Evolutionary conservation across 1,284 basidiomycete species (phyloP), one percentile per base, ranked within the genome.

Genomic region (Neolentinus lepideus): DNA sequence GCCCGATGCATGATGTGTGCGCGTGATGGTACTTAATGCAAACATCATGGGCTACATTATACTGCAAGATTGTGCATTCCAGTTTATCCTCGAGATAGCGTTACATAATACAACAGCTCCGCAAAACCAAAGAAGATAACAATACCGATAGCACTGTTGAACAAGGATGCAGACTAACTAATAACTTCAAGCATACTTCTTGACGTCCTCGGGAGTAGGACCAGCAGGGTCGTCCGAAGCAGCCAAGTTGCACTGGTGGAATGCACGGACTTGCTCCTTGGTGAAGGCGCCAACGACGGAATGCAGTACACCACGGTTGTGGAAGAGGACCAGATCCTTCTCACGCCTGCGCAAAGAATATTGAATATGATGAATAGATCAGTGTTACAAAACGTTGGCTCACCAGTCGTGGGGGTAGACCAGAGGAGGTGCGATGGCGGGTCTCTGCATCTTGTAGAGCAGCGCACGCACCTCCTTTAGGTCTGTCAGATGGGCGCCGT

Each of bases 221-320:
- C 89, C 88, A 22, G 66, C 66, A 0, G 88, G 88, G 56, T 86
- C 84, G 53, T 80, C 80, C 54, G 84, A 87, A 4, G 85, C 87
- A 12, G 89, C 89, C 35, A 92, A 76, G 68, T 92, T 91, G 71
- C 89, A 92, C 71, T 90, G 88, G 66, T 90, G 87, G 75, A 91
- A 91, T 46, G 83, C 84, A 22, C 89, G 77, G 12, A 92, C 79
- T 68, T 90, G 80, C 54, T 89, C 84, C 22, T 73, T 73, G 52
- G 67, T 76, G 68, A 92, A 89, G 2, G 86, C 82, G 19, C 90
- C 90, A 11, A 90, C 85, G 46, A 92, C 90, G 2, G 81, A 78
- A 65, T 92, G 90, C 52, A 92, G 70, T 1, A 92, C 74, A 12
- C 89, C 89, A 12, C 88, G 81, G 67, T 90, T 90, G 66, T 85